Conservation (phyloP, 2,329 filamentous ascomycete genomes). For the Trichocomaceae sp. region DNA sequence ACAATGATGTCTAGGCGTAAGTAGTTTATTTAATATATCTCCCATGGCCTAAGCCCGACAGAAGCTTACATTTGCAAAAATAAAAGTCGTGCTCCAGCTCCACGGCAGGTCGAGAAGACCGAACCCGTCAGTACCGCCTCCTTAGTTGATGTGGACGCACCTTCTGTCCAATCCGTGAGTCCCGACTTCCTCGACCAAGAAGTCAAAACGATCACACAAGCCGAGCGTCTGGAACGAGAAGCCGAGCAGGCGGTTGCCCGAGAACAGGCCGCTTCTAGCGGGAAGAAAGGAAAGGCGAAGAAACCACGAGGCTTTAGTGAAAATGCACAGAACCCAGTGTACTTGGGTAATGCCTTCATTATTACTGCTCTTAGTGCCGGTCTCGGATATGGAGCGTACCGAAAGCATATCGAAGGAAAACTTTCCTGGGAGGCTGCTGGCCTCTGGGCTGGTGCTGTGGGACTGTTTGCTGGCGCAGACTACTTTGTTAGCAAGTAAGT, state of each 20-base stretch:
- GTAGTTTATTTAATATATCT: not conserved
- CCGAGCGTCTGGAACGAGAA: conserved; percentile 39
- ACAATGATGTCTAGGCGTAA: conserved; percentile 9
- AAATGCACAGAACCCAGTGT: conserved; percentile 43
- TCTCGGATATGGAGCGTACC: conserved; percentile 43
- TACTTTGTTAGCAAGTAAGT: conserved; percentile 47
- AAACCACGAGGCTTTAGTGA: conserved; percentile 31
- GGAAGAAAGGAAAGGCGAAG: conserved; percentile 24
- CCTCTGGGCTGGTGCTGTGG: conserved; percentile 37
- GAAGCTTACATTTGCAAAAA: conserved; percentile 22
- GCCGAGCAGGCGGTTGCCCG: conserved; percentile 19
- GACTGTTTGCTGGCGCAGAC: conserved; percentile 40
- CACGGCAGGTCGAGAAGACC: conserved; percentile 33
- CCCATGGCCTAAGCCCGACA: conserved; percentile 13
- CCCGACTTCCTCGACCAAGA: conserved; percentile 37
- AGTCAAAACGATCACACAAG: conserved; percentile 42
- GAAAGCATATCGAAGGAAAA: conserved; percentile 40
- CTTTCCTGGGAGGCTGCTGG: conserved; percentile 43
- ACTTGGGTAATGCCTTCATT: conserved; percentile 41
- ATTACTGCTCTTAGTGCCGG: conserved; percentile 36
- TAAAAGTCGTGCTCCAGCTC: conserved; percentile 36
- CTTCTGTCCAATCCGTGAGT: conserved; percentile 39
- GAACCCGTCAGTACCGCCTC: conserved; percentile 37
- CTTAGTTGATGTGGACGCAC: conserved; percentile 43
- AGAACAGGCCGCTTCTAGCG: conserved; percentile 17